Conservation (phyloP, 352 stramenopile genomes). For the Globisporangium perplexum region DNA sequence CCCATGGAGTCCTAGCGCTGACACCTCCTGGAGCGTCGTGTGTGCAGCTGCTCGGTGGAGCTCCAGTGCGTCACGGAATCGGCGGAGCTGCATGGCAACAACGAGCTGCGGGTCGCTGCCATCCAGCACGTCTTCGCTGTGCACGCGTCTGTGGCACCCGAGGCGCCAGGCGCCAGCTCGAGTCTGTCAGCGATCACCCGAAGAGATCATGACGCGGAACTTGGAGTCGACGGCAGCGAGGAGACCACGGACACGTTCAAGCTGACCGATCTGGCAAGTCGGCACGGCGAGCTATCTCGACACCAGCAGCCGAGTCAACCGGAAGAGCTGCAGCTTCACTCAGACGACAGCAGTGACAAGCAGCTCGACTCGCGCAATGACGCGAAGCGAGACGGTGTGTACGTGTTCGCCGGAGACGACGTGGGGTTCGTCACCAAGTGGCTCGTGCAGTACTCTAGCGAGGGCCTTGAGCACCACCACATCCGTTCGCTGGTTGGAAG, state of each 20-base stretch:
- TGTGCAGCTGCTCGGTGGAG: slow-evolving; percentile 8
- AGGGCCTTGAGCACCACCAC: slow-evolving; percentile 7
- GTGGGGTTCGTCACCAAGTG: slow-evolving; percentile 31
- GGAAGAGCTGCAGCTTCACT: slow-evolving; percentile 10
- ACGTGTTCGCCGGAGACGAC: slow-evolving; percentile 43
- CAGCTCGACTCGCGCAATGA: not conserved
- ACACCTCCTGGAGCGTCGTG: not conserved
- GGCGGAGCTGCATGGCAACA: not conserved
- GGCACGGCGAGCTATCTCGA: not conserved
- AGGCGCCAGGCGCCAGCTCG: not conserved
- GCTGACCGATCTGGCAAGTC: slow-evolving; percentile 4
- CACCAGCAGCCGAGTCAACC: not conserved
- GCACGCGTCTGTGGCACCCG: not conserved
- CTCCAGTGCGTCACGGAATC: slow-evolving; percentile 6
- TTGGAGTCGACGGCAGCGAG: not conserved
- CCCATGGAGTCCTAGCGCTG: not conserved
- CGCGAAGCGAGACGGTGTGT: slow-evolving; percentile 18
- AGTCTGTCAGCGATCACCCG: not conserved
- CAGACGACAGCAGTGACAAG: not conserved
- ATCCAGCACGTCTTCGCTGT: slow-evolving; percentile 8
- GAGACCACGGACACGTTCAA: slow-evolving; percentile 5
- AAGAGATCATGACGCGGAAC: not conserved
- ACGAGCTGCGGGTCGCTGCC: not conserved
- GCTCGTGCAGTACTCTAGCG: slow-evolving; percentile 15
- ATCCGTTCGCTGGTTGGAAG: not conserved